Evolutionary conservation across 208 protist genomes (phyloP).

Genomic region (Trichomonas vaginalis): DNA sequence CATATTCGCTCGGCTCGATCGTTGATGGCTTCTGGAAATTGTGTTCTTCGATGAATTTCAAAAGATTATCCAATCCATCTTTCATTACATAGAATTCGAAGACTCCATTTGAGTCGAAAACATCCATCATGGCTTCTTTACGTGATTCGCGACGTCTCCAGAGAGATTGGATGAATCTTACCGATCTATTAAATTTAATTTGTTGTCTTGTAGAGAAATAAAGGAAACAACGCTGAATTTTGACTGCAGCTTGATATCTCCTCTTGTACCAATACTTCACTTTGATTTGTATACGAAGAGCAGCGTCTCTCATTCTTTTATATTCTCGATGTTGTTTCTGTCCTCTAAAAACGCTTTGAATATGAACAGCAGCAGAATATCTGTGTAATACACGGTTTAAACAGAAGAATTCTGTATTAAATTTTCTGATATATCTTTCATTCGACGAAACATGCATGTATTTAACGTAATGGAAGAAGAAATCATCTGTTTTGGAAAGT

Average conservation of each 20-base stretch:
- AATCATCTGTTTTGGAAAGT: background rate
- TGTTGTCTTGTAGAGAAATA: background rate
- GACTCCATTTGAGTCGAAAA: background rate
- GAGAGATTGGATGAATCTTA: background rate
- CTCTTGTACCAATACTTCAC: background rate
- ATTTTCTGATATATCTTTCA: background rate
- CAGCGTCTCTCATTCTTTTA: background rate
- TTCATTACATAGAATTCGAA: background rate
- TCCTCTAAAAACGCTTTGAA: background rate
- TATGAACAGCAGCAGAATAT: background rate
- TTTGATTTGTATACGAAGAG: background rate
- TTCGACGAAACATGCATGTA: background rate
- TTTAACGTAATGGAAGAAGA: background rate
- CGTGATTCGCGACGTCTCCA: background rate
- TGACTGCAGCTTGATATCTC: background rate
- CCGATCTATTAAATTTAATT: background rate
- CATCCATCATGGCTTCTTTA: background rate
- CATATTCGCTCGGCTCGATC: background rate
- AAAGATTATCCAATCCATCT: background rate
- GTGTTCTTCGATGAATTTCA: background rate
- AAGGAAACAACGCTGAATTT: background rate
- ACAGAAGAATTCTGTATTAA: background rate
- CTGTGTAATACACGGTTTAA: background rate
- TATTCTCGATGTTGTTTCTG: background rate
- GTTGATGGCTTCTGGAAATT: background rate